A percentile compares a stretch with the other conserved stretches of the same genome.
phyloP scores from a whole-genome alignment of 2,329 filamentous ascomycete genomes.

The Trichoderma sp. region DNA sequence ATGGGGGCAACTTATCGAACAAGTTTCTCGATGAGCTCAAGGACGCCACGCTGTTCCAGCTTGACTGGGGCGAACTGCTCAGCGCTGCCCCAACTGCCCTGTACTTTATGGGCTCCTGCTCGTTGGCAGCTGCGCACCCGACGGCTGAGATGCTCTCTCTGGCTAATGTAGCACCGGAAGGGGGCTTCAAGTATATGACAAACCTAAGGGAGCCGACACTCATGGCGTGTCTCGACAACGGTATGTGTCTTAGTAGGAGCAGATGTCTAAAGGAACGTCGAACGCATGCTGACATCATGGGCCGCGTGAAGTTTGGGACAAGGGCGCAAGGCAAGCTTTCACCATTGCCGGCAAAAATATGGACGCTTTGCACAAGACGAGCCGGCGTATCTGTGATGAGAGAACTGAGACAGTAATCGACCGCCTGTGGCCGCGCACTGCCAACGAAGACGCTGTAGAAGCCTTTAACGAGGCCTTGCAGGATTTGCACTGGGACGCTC shows the following conservation, averaged over 20 bases:
- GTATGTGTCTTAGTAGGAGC: not conserved
- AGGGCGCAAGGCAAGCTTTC: not conserved
- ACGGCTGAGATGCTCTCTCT: not conserved
- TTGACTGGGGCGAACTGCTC: not conserved
- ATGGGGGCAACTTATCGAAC: not conserved
- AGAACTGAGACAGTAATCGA: not conserved
- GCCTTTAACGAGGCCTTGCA: not conserved
- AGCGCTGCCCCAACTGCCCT: not conserved
- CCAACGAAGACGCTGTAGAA: not conserved
- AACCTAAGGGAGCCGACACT: not conserved
- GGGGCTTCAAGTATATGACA: not conserved
- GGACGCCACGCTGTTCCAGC: not conserved
- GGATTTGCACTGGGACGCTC: not conserved
- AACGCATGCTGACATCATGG: not conserved
- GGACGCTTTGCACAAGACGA: not conserved
- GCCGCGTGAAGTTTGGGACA: not conserved
- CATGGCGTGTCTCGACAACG: not conserved
- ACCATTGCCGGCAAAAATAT: not conserved
- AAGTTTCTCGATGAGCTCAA: not conserved
- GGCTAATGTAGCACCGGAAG: not conserved
- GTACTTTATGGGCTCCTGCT: not conserved
- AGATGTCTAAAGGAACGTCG: not conserved
- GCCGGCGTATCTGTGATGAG: not conserved
- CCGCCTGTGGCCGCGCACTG: not conserved
- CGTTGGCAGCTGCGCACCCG: not conserved